Evolutionary conservation across 805 yeast species (phyloP).

Genomic region (Grigorovia transvaalensis): DNA sequence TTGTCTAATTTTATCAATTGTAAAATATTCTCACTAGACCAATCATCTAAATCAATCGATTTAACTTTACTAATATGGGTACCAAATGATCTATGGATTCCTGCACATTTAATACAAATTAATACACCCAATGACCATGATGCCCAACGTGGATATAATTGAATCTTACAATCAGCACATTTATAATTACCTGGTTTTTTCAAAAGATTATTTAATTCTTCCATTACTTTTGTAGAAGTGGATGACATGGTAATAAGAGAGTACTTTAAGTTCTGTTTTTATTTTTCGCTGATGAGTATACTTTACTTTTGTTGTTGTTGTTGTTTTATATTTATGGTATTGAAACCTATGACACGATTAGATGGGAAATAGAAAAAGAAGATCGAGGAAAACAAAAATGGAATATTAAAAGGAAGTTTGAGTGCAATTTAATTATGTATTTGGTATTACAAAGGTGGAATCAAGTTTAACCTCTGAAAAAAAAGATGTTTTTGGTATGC

Average conservation of each 20-base stretch:
- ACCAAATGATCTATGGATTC: constrained; percentile 90
- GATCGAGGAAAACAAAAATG: not conserved
- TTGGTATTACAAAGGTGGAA: no score
- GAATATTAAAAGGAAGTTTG: not conserved
- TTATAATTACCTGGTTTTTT: constrained; percentile 63
- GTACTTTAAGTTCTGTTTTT: no score
- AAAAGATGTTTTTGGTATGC: no score
- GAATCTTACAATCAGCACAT: constrained; percentile 87
- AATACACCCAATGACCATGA: constrained; percentile 92
- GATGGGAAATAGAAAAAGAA: no score
- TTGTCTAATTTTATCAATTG: constrained; percentile 84
- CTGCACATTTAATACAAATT: constrained; percentile 89
- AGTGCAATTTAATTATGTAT: not conserved
- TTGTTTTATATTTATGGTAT: no score
- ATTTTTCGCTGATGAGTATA: not conserved
- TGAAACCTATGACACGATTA: no score
- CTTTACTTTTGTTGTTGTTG: no score
- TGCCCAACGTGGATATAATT: constrained; percentile 97
- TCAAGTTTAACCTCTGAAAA: no score
- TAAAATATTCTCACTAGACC: constrained; percentile 87
- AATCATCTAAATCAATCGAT: constrained; percentile 86
- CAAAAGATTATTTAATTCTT: constrained; percentile 53
- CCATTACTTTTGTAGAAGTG: not conserved
- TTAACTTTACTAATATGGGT: constrained; percentile 90
- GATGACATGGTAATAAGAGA: not conserved